A percentile compares a stretch with the other conserved stretches of the same genome.
Conservation (phyloP, 2,329 filamentous ascomycete genomes). For the Fusarium sp. region DNA sequence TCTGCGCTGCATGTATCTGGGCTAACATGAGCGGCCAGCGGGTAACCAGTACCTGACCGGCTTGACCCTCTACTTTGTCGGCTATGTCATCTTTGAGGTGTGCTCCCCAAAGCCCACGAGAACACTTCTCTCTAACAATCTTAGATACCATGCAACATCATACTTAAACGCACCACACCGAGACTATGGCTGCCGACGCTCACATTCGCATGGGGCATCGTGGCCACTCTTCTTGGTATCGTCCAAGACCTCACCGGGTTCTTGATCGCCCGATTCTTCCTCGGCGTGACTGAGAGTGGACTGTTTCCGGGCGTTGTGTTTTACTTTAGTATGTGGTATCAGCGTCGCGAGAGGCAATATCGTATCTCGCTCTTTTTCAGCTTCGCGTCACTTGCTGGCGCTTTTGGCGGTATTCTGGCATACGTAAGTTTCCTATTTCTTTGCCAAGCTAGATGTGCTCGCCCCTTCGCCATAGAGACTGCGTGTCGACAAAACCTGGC, state of each 20-base stretch:
- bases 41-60: constrained; percentile 72
- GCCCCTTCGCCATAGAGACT: too few species aligned
- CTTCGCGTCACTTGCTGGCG: constrained; percentile 63
- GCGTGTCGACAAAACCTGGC: too few species aligned
- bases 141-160: constrained; percentile 68
- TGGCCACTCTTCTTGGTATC: constrained; percentile 60
- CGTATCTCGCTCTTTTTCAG: constrained; percentile 66
- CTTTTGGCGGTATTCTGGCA: constrained; percentile 65
- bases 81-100: constrained; percentile 66
- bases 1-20: accelerated
- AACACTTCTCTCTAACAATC: background rate
- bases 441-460: too few species aligned
- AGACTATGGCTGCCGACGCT: constrained; percentile 65
- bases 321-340: constrained; percentile 65
- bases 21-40: constrained; percentile 45
- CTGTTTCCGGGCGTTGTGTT: constrained; percentile 62
- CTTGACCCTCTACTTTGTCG: constrained; percentile 72
- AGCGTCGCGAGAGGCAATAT: constrained; percentile 62
- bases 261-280: constrained; percentile 62
- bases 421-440: constrained; percentile 51
- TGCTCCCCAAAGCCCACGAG: background rate
- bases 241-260: constrained; percentile 61
- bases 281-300: constrained; percentile 63
- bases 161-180: constrained; percentile 68
- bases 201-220: constrained; percentile 64